phyloP scores from a whole-genome alignment of 2,329 filamentous ascomycete species.

The Aureobasidium sp. region DNA sequence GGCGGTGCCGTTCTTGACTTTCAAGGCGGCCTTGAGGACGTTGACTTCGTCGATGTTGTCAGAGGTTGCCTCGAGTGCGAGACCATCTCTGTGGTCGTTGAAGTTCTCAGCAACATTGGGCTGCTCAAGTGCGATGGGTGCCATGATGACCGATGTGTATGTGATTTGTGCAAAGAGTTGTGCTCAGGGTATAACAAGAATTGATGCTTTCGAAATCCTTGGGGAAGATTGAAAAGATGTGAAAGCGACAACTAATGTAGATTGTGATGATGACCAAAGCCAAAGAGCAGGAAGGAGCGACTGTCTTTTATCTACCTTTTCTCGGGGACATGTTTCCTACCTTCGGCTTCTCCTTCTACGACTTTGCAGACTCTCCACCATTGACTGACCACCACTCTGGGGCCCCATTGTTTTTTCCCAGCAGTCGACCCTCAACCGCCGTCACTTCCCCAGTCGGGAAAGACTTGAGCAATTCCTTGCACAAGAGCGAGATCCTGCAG shows the following conservation, averaged over 20 bases:
- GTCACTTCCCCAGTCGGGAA: background rate
- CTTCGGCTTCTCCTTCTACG: background rate
- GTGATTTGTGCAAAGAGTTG: background rate
- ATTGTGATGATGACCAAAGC: background rate
- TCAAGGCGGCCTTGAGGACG: conserved; percentile 50
- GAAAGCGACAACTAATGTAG: background rate
- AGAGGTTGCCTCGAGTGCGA: conserved; percentile 51
- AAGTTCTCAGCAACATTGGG: conserved; percentile 38
- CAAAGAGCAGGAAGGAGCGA: background rate
- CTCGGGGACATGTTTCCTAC: conserved; percentile 12
- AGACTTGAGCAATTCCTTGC: background rate
- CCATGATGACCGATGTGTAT: conserved; percentile 31
- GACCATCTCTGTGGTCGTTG: conserved; percentile 47
- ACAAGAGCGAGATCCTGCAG: background rate
- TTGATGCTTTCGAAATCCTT: background rate
- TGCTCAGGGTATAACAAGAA: background rate
- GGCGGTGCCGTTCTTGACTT: conserved; percentile 42
- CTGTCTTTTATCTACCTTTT: conserved; percentile 6
- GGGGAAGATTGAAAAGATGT: no score
- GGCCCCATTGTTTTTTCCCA: background rate
- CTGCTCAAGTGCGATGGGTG: conserved; percentile 39
- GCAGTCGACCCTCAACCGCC: background rate
- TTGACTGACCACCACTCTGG: background rate
- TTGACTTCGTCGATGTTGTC: conserved; percentile 56
- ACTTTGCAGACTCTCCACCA: background rate